Percentiles rank a stretch among this genome's conserved stretches.
phyloP scores from a whole-genome alignment of 2,329 filamentous ascomycete genomes.

The Exophiala sideris region DNA sequence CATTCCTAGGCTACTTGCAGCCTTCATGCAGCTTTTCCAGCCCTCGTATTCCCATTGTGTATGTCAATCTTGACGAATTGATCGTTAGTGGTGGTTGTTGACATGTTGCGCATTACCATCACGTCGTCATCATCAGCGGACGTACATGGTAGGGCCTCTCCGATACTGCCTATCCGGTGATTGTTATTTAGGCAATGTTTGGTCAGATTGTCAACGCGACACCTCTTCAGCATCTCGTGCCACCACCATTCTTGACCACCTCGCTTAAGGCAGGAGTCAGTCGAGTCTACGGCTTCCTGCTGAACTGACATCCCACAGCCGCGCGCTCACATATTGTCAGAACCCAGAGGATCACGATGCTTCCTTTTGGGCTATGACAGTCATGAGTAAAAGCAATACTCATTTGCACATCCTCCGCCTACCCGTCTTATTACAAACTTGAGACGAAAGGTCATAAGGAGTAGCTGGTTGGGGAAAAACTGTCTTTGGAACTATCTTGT shows the following conservation, averaged over 20 bases:
- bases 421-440: too few species aligned
- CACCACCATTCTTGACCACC: conserved; percentile 6
- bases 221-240: conserved; percentile 1
- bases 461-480: too few species aligned
- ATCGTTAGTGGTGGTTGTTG: background rate
- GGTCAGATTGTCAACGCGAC: conserved; percentile 3
- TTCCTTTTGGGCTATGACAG: conserved; percentile 1
- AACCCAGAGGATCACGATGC: background rate
- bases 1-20: background rate
- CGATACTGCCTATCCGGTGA: too few species aligned
- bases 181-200: background rate
- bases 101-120: too few species aligned
- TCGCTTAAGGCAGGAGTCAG: conserved; percentile 3
- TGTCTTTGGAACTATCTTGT: too few species aligned
- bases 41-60: background rate
- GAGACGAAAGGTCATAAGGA: too few species aligned
- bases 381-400: conserved; percentile 8
- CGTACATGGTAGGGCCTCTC: too few species aligned
- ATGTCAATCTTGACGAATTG: background rate
- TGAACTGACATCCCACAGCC: conserved; percentile 1
- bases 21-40: background rate
- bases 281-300: background rate
- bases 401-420: conserved; percentile 6
- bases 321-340: background rate
- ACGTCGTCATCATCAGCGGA: too few species aligned